phyloP scores from a whole-genome alignment of 805 yeast species.

The Schizosaccharomyces pombe region DNA sequence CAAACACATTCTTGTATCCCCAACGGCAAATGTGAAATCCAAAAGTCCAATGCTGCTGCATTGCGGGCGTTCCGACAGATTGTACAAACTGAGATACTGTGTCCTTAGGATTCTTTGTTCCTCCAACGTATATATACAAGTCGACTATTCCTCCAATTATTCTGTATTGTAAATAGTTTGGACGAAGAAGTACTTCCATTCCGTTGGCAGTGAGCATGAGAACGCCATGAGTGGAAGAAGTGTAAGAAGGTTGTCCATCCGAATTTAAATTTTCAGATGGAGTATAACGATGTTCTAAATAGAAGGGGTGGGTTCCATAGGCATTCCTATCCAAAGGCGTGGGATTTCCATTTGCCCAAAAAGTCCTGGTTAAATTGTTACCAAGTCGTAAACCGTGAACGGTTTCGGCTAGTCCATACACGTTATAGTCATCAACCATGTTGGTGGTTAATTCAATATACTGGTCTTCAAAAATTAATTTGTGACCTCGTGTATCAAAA shows the following conservation, averaged over 20 bases:
- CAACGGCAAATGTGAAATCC: conserved; percentile 63
- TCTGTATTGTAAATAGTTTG: conserved; percentile 1
- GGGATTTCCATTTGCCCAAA: conserved; percentile 16
- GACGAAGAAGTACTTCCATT: conserved; percentile 1
- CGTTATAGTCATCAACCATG: conserved; percentile 15
- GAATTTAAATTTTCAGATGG: neutral
- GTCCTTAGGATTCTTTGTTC: conserved; percentile 20
- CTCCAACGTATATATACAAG: conserved; percentile 14
- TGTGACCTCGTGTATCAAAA: conserved; percentile 15
- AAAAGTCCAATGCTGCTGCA: conserved; percentile 47
- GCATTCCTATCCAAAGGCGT: conserved; percentile 15
- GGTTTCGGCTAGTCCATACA: conserved; percentile 17
- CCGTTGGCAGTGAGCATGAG: conserved; percentile 1
- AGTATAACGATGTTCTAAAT: conserved; percentile 11
- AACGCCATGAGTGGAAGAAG: conserved; percentile 9
- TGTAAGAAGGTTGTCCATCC: too few relatives aligned
- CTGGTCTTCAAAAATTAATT: conserved; percentile 17
- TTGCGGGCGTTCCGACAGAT: conserved; percentile 35
- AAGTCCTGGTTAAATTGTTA: conserved; percentile 15
- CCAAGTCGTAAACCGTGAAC: conserved; percentile 14
- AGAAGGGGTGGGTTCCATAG: conserved; percentile 18
- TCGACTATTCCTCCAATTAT: conserved; percentile 10
- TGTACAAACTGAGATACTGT: conserved; percentile 31
- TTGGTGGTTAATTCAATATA: conserved; percentile 16
- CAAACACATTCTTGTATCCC: conserved; percentile 64